These are phyloP conservation scores for Waitea zeae DNA, from an alignment of 1,284 basidiomycete genomes.

Conservation along the genomic window DNA sequence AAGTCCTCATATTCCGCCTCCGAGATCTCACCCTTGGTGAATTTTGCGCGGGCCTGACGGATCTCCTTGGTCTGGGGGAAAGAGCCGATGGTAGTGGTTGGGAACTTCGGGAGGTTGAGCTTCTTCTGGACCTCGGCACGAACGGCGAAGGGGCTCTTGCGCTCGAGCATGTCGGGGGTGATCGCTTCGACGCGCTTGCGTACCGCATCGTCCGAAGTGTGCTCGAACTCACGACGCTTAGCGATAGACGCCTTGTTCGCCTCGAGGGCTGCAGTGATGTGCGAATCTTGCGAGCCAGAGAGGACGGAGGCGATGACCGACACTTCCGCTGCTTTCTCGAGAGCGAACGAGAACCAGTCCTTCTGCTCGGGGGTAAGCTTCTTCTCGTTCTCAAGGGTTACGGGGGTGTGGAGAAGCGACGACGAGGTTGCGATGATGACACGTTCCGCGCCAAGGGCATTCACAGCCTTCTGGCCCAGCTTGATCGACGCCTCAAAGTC, in stretches of 20 bases:
- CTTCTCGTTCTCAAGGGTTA: constrained; percentile 86
- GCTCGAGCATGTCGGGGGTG: constrained; percentile 76
- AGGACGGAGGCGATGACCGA: constrained; percentile 73
- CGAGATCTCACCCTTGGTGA: constrained; percentile 86
- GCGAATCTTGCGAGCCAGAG: constrained; percentile 66
- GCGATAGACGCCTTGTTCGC: constrained; percentile 86
- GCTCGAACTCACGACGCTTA: constrained; percentile 93
- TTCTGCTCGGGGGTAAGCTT: constrained; percentile 84
- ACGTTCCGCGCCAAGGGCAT: constrained; percentile 69
- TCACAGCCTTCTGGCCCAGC: constrained; percentile 74
- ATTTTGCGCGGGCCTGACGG: constrained; percentile 86
- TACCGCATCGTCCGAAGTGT: constrained; percentile 86
- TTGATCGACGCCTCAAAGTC: constrained; percentile 81
- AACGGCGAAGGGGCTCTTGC: constrained; percentile 79
- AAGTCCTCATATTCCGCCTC: constrained; percentile 89
- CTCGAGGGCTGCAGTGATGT: constrained; percentile 56
- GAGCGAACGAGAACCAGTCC: constrained; percentile 98
- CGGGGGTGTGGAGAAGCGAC: constrained; percentile 95
- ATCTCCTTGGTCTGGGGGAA: constrained; percentile 99
- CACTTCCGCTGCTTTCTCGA: constrained; percentile 93
- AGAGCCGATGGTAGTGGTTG: constrained; percentile 96
- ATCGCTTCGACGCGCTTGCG: constrained; percentile 92
- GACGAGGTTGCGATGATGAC: constrained; percentile 94
- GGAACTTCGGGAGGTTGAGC: constrained; percentile 91
- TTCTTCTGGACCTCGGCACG: constrained; percentile 87